Evolutionary conservation across 345 rosid genomes (phyloP).

Genomic region (Eucalyptus melliodora): DNA sequence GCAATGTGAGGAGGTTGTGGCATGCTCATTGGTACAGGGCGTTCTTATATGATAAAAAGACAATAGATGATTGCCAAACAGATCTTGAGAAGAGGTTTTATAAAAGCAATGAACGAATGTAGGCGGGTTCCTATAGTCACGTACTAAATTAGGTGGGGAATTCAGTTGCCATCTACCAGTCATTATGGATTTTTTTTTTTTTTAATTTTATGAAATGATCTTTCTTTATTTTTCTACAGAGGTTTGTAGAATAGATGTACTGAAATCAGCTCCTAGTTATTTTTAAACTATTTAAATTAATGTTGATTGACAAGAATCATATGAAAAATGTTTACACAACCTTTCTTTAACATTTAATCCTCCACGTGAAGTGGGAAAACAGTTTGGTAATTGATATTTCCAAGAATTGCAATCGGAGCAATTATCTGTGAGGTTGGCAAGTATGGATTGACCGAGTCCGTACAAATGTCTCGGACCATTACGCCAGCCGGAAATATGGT

Average conservation of each 20-base stretch:
- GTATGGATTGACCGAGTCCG: background rate
- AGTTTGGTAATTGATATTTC: background rate
- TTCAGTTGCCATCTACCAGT: background rate
- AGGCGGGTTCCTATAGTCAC: background rate
- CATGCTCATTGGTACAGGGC: background rate
- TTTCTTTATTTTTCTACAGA: too few relatives aligned
- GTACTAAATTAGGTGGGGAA: background rate
- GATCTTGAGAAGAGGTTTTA: background rate
- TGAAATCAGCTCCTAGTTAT: background rate
- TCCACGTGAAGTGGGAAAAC: background rate
- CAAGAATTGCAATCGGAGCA: background rate
- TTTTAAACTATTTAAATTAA: background rate
- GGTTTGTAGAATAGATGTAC: background rate
- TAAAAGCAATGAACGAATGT: background rate
- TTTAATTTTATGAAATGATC: too few relatives aligned
- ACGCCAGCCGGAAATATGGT: background rate
- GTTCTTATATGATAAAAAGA: background rate
- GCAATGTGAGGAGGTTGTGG: conserved; percentile 9
- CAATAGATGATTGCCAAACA: background rate
- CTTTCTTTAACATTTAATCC: background rate
- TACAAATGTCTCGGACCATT: too few relatives aligned
- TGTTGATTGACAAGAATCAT: background rate
- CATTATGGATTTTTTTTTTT: too few relatives aligned
- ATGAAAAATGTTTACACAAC: background rate
- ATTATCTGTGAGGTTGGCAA: background rate